These are phyloP conservation scores for Collybia nuda DNA, from an alignment of 768 basidiomycete genomes.

Conservation along the genomic window DNA sequence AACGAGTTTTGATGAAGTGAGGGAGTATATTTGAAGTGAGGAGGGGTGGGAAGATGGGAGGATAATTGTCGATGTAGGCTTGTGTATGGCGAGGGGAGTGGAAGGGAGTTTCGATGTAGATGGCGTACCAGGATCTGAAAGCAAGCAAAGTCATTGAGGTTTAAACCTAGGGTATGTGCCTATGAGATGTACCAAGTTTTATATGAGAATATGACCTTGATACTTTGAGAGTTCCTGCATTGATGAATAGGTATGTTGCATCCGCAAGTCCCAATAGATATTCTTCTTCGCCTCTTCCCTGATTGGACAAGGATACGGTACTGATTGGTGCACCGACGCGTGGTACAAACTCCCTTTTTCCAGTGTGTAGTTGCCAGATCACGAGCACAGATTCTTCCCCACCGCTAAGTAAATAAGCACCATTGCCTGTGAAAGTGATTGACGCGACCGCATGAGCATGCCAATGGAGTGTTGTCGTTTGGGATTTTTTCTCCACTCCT, in stretches of 20 bases:
- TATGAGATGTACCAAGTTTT: conserved; percentile 60
- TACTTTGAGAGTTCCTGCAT: conserved; percentile 69
- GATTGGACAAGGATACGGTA: conserved; percentile 59
- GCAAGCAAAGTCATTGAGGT: neutral
- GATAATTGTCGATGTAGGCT: conserved; percentile 70
- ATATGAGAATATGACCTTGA: conserved; percentile 73
- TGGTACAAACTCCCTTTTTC: conserved; percentile 89
- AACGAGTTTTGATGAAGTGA: conserved; percentile 63
- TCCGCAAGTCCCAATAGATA: conserved; percentile 84
- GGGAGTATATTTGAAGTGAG: conserved; percentile 90
- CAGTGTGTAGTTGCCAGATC: conserved; percentile 91
- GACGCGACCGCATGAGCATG: conserved; percentile 93
- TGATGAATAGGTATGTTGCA: conserved; percentile 76
- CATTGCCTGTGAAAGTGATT: conserved; percentile 84
- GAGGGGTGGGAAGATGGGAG: conserved; percentile 94
- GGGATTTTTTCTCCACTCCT: conserved; percentile 75
- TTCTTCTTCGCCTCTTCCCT: conserved; percentile 69
- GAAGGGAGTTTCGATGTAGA: conserved; percentile 38
- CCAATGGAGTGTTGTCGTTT: conserved; percentile 91
- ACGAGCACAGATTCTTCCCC: conserved; percentile 97
- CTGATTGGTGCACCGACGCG: conserved; percentile 86
- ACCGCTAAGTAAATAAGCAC: conserved; percentile 89
- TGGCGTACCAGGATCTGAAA: conserved; percentile 32
- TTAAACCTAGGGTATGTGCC: neutral
- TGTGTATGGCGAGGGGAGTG: conserved; percentile 77